phyloP scores from a whole-genome alignment of 75 land plant species.

The Chamaecyparis obtusa region DNA sequence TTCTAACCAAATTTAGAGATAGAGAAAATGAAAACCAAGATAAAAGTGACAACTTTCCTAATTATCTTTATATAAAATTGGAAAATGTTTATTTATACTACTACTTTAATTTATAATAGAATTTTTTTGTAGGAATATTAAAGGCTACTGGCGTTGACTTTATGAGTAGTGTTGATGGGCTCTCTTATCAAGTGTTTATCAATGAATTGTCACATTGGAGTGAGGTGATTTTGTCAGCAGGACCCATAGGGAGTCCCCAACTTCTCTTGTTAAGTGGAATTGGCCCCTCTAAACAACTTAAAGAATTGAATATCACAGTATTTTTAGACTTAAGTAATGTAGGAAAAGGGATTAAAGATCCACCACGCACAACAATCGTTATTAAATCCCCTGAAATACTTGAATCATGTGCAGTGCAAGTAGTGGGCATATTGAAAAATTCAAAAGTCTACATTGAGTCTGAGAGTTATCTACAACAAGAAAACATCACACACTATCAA shows the following conservation, averaged over 20 bases:
- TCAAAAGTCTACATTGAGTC: background rate
- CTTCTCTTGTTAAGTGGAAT: conserved; percentile 27
- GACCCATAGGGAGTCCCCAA: too few relatives aligned
- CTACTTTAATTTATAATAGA: too few relatives aligned
- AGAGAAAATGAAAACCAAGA: too few relatives aligned
- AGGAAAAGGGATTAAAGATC: conserved; percentile 27
- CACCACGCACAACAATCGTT: background rate
- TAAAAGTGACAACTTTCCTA: too few relatives aligned
- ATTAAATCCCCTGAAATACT: background rate
- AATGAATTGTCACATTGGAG: too few relatives aligned
- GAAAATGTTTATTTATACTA: too few relatives aligned
- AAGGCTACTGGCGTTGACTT: conserved; percentile 13
- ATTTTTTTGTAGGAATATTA: conserved; percentile 16
- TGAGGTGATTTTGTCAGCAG: too few relatives aligned
- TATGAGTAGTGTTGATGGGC: conserved; percentile 17
- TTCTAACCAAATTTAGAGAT: too few relatives aligned
- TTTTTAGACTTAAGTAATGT: conserved; percentile 45
- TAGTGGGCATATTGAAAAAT: background rate
- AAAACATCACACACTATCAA: too few relatives aligned
- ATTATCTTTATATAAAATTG: too few relatives aligned
- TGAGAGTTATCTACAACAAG: too few relatives aligned
- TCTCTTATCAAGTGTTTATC: conserved; percentile 19
- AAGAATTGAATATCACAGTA: conserved; percentile 12
- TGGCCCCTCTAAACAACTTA: conserved; percentile 44
- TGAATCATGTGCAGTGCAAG: background rate